Conservation (phyloP, 2,329 filamentous ascomycete species). For the Talaromyces pinophilus region DNA sequence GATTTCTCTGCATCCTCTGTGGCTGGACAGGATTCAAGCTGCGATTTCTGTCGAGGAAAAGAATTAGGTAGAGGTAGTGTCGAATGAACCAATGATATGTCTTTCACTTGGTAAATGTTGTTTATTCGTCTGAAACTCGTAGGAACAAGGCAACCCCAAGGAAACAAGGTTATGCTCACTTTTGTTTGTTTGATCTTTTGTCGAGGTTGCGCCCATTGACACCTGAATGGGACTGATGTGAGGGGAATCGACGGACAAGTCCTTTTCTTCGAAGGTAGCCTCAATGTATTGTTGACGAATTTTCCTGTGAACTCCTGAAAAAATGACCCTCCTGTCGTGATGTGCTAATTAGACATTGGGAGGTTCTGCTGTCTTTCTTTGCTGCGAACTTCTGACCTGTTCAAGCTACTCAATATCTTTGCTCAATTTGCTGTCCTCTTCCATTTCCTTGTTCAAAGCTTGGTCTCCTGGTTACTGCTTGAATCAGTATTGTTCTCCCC, state of each 20-base stretch:
- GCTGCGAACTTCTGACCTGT: background rate
- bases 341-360: background rate
- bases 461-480: too few species aligned
- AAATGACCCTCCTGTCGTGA: too few species aligned
- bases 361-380: background rate
- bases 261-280: too few species aligned
- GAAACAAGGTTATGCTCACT: background rate
- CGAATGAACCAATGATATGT: background rate
- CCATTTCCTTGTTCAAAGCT: background rate
- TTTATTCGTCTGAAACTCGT: background rate
- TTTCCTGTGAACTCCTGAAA: too few species aligned
- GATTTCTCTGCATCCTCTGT: slow-evolving; percentile 36
- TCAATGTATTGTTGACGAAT: too few species aligned
- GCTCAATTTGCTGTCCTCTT: background rate
- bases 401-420: background rate
- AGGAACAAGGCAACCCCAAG: background rate
- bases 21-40: slow-evolving; percentile 34
- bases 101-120: background rate
- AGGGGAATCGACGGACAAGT: too few species aligned
- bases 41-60: slow-evolving; percentile 5
- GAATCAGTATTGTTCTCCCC: background rate
- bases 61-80: background rate
- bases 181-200: background rate
- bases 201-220: background rate
- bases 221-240: too few species aligned